These are phyloP conservation scores for Leccinum sublutescens DNA, from an alignment of 768 basidiomycete genomes.

Conservation along the genomic window DNA sequence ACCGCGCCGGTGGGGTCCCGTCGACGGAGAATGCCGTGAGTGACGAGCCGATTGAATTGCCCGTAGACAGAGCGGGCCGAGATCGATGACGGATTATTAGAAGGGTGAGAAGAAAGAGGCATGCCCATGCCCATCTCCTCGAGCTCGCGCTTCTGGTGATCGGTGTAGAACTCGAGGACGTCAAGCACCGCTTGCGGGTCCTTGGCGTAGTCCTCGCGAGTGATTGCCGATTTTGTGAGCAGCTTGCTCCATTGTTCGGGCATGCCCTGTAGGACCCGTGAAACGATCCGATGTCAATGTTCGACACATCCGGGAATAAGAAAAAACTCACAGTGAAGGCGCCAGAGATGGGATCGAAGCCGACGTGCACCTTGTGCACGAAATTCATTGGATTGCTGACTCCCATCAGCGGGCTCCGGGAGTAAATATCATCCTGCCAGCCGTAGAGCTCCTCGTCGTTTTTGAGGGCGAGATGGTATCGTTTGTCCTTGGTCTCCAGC, in stretches of 20 bases:
- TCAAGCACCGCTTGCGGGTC: conserved; percentile 97
- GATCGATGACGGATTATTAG: conserved; percentile 32
- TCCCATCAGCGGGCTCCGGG: conserved; percentile 87
- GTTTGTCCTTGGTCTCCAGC: conserved; percentile 81
- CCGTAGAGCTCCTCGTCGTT: conserved; percentile 96
- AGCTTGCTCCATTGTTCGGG: conserved; percentile 97
- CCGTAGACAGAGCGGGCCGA: conserved; percentile 23
- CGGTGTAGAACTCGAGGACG: conserved; percentile 97
- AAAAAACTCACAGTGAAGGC: conserved; percentile 79
- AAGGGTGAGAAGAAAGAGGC: conserved; percentile 2
- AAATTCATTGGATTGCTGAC: conserved; percentile 96
- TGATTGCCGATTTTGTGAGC: conserved; percentile 94
- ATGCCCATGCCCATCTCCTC: conserved; percentile 55
- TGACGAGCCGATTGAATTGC: conserved; percentile 19
- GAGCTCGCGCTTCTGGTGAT: conserved; percentile 90
- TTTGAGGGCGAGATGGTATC: conserved; percentile 79
- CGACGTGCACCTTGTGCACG: conserved; percentile 98
- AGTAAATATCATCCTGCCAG: conserved; percentile 98
- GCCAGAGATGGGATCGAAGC: conserved; percentile 91
- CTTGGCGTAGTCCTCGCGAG: conserved; percentile 94
- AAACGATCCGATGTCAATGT: not conserved
- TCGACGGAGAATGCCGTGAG: conserved; percentile 38
- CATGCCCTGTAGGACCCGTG: conserved; percentile 64
- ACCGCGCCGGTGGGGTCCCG: conserved; percentile 63
- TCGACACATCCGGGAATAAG: not conserved